Conservation (phyloP, 1,284 basidiomycete genomes). For the Trichosporon asahii region DNA sequence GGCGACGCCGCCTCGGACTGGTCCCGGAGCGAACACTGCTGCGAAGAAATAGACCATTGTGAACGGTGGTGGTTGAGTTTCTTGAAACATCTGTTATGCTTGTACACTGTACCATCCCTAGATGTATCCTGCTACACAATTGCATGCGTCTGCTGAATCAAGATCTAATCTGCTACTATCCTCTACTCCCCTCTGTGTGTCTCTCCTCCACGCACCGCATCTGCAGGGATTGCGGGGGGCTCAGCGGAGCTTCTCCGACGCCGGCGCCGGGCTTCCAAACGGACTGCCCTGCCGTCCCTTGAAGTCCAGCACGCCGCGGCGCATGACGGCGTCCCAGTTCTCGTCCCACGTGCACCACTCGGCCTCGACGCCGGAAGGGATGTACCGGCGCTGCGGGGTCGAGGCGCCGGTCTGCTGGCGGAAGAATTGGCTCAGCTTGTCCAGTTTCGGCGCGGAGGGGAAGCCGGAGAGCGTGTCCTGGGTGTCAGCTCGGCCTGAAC, state of each 20-base stretch:
- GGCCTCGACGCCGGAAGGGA: conserved; percentile 24
- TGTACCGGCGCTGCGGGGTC: conserved; percentile 23
- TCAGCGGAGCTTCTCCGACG: background rate
- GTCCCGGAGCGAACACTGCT: background rate
- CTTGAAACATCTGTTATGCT: background rate
- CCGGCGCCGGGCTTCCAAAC: background rate
- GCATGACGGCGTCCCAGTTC: conserved; percentile 70
- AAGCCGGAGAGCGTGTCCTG: conserved; percentile 64
- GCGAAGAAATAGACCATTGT: no score
- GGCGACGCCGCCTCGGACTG: background rate
- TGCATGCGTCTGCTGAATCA: background rate
- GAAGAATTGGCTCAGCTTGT: conserved; percentile 53
- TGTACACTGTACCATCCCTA: background rate
- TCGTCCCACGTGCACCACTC: conserved; percentile 75
- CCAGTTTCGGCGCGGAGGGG: conserved; percentile 58
- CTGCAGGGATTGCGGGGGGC: no score
- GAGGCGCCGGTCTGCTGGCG: background rate
- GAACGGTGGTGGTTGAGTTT: background rate
- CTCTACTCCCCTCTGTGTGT: background rate
- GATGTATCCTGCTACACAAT: background rate
- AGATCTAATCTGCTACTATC: background rate
- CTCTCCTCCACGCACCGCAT: background rate
- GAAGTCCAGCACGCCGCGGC: conserved; percentile 25
- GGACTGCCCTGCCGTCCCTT: background rate
- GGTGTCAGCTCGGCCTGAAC: conserved; percentile 3